Evolutionary conservation across 805 yeast species (phyloP).

Genomic region (Pichia insulana): DNA sequence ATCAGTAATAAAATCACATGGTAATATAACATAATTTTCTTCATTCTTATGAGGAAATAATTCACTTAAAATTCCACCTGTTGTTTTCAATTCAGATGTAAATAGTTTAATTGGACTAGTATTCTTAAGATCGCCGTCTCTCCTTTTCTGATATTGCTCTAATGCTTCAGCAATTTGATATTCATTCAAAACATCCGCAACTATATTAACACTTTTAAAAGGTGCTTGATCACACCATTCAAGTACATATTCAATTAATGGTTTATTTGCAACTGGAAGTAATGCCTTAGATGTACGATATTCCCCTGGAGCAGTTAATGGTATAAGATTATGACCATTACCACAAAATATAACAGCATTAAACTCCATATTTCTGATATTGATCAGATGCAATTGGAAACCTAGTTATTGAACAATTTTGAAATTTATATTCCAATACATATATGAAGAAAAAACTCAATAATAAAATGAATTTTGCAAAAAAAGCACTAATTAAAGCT

Average conservation of each 20-base stretch:
- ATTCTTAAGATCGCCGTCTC: constrained; percentile 28
- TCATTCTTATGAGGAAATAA: constrained; percentile 6
- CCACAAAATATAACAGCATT: constrained; percentile 92
- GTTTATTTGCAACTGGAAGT: constrained; percentile 81
- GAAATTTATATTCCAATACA: background rate
- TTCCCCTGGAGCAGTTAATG: constrained; percentile 55
- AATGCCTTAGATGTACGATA: constrained; percentile 76
- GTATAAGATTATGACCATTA: constrained; percentile 61
- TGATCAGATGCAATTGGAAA: too few species aligned
- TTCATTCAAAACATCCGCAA: constrained; percentile 38
- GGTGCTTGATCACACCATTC: constrained; percentile 91
- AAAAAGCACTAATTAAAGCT: too few species aligned
- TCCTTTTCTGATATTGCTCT: constrained; percentile 34
- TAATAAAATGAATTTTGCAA: too few species aligned
- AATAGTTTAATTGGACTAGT: constrained; percentile 34
- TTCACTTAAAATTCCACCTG: constrained; percentile 53
- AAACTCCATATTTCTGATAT: constrained; percentile 59
- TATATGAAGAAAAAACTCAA: background rate
- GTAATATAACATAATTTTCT: constrained; percentile 67
- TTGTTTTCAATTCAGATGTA: constrained; percentile 39
- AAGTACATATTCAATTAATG: constrained; percentile 78
- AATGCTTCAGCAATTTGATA: constrained; percentile 42
- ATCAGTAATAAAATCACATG: constrained; percentile 91
- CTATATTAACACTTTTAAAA: constrained; percentile 61
- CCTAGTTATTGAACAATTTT: background rate